Base-by-base conservation (phyloP, 1,284 basidiomycete genomes). In the Ustilago loliicola region DNA sequence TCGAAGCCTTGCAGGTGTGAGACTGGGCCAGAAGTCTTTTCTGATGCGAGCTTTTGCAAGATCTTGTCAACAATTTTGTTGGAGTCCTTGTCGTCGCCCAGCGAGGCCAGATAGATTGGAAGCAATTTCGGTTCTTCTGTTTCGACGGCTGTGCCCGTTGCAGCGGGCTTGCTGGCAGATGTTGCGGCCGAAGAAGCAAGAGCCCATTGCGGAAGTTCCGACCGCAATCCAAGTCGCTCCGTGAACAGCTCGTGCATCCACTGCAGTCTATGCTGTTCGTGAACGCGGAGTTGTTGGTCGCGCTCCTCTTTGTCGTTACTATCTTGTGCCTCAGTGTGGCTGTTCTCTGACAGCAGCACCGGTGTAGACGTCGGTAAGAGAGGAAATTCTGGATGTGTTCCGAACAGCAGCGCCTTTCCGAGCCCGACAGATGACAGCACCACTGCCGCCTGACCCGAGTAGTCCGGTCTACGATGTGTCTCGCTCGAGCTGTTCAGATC, bases 361-460 rank as follows among this genome's bases (percentile, higher is more conserved):
- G 74, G 74, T n/a, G 69, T 72, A 23, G 74, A 77, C 0, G 65
- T 65, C 7, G 61, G 87, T 82, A 74, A 34, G 40, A 90, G 81
- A 2, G 91, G 88, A 77, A 90, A 90, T 82, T 93, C 93, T 23
- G 92, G 88, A 79, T 91, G 91, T 0, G 90, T 88, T 2, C 89
- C 89, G 89, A 91, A 92, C 7, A 93, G 87, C 1, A 91, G 84
- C 0, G 91, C 89, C 29, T 87, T 88, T 2, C 93, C 93, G 23
- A 85, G 81, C 0, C 90, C 91, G n/a, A 91, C 87, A 0, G 77
- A 81, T 48, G 88, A 89, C 4, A 87, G 83, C 5, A 92, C 88
- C 0, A 88, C 91, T 1, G 91, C 91, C 21, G 90, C 77, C 36
- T 82, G 74, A 6, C 77, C 80, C 3, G 50, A 74, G 47, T 72